Evolutionary conservation across 1,139 yeast genomes (phyloP).

Genomic region (Diutina neorugosa): DNA sequence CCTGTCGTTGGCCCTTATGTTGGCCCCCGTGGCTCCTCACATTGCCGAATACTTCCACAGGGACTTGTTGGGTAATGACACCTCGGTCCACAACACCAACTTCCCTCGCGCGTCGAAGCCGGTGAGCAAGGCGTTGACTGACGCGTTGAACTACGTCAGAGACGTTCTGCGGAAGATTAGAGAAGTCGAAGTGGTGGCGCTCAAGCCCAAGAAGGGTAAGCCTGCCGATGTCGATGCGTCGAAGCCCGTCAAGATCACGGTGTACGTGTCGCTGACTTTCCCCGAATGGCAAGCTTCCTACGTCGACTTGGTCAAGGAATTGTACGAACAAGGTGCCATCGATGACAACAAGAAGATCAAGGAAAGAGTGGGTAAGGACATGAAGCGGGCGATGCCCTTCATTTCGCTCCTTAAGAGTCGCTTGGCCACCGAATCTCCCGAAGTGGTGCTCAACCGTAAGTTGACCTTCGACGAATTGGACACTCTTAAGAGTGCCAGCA

Average conservation of each 20-base stretch:
- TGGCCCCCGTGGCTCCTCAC: slow-evolving; percentile 94
- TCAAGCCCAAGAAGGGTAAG: slow-evolving; percentile 88
- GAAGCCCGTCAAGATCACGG: slow-evolving; percentile 59
- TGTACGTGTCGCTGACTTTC: slow-evolving; percentile 70
- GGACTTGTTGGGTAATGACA: slow-evolving; percentile 52
- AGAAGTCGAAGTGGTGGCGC: slow-evolving; percentile 79
- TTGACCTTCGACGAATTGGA: slow-evolving; percentile 70
- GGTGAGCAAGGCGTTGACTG: slow-evolving; percentile 46
- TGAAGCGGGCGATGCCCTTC: slow-evolving; percentile 97
- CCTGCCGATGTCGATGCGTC: slow-evolving; percentile 53
- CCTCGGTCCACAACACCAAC: slow-evolving; percentile 56
- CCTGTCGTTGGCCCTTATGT: slow-evolving; percentile 69
- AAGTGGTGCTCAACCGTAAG: slow-evolving; percentile 77
- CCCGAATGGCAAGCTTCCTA: slow-evolving; percentile 95
- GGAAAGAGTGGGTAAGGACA: slow-evolving; percentile 58
- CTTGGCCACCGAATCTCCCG: slow-evolving; percentile 50
- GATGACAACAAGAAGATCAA: slow-evolving; percentile 51
- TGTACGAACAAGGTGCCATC: slow-evolving; percentile 52
- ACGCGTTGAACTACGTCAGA: slow-evolving; percentile 71
- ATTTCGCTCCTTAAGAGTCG: slow-evolving; percentile 77
- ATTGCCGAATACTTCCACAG: slow-evolving; percentile 84
- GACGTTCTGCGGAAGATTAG: slow-evolving; percentile 71
- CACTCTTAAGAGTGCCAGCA: slow-evolving; percentile 44
- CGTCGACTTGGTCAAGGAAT: slow-evolving; percentile 70
- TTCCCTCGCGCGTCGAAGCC: slow-evolving; percentile 73